Percentiles rank a stretch among this genome's conserved stretches.
These are phyloP conservation scores for Beauveria australis DNA, from an alignment of 2,329 filamentous ascomycete species.

Conservation along the genomic window DNA sequence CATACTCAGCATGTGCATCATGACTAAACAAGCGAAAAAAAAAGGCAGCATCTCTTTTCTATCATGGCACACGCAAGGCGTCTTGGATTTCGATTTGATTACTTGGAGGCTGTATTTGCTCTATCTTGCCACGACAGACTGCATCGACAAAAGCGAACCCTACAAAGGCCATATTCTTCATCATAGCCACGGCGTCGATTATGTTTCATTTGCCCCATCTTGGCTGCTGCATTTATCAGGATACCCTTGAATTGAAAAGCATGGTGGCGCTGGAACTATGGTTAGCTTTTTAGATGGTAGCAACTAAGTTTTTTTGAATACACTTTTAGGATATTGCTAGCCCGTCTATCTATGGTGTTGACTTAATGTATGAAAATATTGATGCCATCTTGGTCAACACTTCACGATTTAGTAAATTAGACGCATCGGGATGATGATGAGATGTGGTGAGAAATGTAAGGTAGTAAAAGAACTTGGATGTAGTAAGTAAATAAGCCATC, in stretches of 20 bases:
- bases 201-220: slow-evolving; percentile 2
- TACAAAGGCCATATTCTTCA: not conserved
- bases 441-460: too few relatives aligned
- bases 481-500: too few relatives aligned
- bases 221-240: slow-evolving; percentile 6
- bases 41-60: slow-evolving; percentile 9
- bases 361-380: too few relatives aligned
- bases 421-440: too few relatives aligned
- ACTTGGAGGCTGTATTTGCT: not conserved
- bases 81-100: not conserved
- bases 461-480: too few relatives aligned
- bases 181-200: slow-evolving; percentile 1
- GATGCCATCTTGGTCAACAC: too few relatives aligned
- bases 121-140: not conserved
- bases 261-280: not conserved
- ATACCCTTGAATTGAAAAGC: slow-evolving; percentile 10
- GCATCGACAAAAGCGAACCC: not conserved
- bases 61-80: slow-evolving; percentile 1
- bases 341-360: not conserved
- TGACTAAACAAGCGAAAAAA: not conserved
- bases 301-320: not conserved
- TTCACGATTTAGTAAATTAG: too few relatives aligned
- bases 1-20: not conserved
- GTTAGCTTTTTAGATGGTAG: not conserved
- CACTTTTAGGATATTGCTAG: not conserved